Conservation (phyloP, 768 basidiomycete species). For the Pulveroboletus frians region DNA sequence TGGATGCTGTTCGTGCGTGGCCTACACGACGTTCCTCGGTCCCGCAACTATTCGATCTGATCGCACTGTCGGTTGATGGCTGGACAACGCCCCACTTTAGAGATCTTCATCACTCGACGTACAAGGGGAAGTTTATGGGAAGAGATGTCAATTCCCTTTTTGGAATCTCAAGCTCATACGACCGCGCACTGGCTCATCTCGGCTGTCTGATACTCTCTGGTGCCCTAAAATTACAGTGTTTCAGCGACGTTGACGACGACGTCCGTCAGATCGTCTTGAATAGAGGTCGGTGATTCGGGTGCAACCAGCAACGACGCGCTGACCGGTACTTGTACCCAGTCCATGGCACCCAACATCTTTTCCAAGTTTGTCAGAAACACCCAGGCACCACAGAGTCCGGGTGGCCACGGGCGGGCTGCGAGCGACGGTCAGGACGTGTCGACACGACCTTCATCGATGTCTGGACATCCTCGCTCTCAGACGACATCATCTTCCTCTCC, state of each 20-base stretch:
- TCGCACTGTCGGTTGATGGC: background rate
- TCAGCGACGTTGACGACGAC: background rate
- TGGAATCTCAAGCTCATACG: background rate
- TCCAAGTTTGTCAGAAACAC: conserved; percentile 28
- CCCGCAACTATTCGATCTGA: conserved; percentile 1
- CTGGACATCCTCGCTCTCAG: conserved; percentile 8
- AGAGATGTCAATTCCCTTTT: background rate
- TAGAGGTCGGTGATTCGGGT: background rate
- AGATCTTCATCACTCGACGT: background rate
- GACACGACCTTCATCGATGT: background rate
- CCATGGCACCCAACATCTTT: conserved; percentile 29
- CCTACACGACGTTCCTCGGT: background rate
- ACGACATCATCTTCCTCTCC: conserved; percentile 9
- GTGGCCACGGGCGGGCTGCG: background rate
- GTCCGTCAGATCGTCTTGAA: background rate
- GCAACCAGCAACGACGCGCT: background rate
- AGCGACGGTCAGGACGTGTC: background rate
- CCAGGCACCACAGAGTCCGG: conserved; percentile 6
- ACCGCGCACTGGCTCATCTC: background rate
- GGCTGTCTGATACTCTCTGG: background rate
- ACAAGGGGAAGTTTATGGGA: too few relatives aligned
- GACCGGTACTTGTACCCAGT: background rate
- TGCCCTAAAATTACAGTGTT: background rate
- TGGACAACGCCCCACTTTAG: too few relatives aligned
- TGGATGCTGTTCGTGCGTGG: background rate